phyloP scores from a whole-genome alignment of 2,329 filamentous ascomycete genomes.

The Leptographium wingfieldii region DNA sequence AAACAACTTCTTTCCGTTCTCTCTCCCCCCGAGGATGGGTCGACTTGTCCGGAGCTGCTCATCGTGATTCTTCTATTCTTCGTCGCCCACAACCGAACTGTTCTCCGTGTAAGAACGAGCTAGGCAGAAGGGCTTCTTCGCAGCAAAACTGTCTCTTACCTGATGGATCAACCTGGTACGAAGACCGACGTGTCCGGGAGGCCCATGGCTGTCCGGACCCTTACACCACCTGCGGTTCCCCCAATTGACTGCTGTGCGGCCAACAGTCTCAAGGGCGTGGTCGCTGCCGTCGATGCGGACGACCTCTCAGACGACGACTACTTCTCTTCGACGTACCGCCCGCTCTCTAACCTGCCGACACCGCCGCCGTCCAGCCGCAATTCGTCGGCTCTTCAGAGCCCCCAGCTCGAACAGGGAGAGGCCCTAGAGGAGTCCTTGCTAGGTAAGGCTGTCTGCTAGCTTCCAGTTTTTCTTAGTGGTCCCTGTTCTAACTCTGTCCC shows the following conservation, averaged over 20 bases:
- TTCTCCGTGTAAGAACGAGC: not conserved
- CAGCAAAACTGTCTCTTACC: not conserved
- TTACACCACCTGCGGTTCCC: not conserved
- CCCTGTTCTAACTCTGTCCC: not conserved
- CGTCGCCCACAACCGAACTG: not conserved
- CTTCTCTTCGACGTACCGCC: slow-evolving; percentile 47
- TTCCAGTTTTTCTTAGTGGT: not conserved
- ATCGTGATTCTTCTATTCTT: not conserved
- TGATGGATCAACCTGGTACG: not conserved
- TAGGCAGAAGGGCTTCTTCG: not conserved
- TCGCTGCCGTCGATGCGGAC: slow-evolving; percentile 14
- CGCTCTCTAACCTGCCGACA: slow-evolving; percentile 55
- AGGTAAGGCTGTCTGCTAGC: slow-evolving; percentile 18
- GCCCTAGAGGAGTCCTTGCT: slow-evolving; percentile 16
- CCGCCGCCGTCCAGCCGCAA: slow-evolving; percentile 44
- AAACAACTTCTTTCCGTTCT: not conserved
- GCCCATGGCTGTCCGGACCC: not conserved
- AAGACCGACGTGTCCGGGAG: not conserved
- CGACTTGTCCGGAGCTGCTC: not conserved
- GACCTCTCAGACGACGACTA: slow-evolving; percentile 34
- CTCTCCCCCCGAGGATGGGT: not conserved
- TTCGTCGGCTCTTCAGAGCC: slow-evolving; percentile 31
- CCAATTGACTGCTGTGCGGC: not conserved
- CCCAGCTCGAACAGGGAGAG: slow-evolving; percentile 14
- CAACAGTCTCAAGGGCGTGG: not conserved